These are phyloP conservation scores for Plantago ovata DNA, from an alignment of 257 asterid genomes.

Conservation along the genomic window DNA sequence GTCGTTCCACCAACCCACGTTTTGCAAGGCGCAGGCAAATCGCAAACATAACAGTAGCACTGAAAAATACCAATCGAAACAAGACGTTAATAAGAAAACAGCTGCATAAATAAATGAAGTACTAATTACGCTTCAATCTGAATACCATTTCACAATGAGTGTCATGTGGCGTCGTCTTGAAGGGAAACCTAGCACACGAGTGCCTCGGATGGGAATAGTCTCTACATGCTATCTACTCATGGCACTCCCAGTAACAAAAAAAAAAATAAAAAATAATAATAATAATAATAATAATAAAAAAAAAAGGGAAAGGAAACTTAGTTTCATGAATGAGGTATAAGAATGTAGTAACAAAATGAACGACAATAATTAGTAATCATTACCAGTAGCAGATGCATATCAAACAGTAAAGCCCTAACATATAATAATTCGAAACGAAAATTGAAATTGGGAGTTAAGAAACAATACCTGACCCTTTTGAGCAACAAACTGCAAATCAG, in stretches of 20 bases:
- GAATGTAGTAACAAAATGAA: no score
- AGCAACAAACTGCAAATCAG: not conserved
- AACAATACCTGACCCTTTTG: not conserved
- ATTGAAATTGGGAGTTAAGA: not conserved
- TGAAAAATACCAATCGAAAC: no score
- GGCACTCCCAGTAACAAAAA: not conserved
- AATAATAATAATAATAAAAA: no score
- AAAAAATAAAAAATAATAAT: no score
- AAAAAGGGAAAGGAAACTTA: no score
- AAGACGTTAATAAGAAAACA: no score
- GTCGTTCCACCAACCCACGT: not conserved
- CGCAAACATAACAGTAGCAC: slow-evolving; percentile 7
- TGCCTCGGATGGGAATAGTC: not conserved
- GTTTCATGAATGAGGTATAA: no score
- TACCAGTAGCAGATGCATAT: no score
- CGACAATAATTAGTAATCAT: no score
- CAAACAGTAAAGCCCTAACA: no score
- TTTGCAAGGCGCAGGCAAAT: not conserved
- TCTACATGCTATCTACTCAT: not conserved
- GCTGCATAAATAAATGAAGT: no score
- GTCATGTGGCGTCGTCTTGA: not conserved
- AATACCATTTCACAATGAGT: not conserved
- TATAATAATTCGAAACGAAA: not conserved
- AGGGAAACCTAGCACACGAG: not conserved
- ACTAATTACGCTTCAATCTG: no score